Evolutionary conservation across 1,139 yeast species (phyloP), one percentile per base, ranked within the genome.

Genomic region (Blastobotrys proliferans): DNA sequence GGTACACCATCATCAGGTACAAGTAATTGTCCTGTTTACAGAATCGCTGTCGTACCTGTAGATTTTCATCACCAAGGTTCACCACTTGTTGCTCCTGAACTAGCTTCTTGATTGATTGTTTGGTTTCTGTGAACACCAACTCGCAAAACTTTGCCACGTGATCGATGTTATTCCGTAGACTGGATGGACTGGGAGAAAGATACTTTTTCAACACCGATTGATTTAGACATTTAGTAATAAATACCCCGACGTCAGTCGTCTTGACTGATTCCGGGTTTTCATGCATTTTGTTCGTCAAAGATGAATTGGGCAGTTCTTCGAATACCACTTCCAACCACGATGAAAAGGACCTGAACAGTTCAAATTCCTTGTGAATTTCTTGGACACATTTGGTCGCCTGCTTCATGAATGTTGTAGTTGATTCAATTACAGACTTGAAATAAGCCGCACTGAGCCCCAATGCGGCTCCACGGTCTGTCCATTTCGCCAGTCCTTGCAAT

Each of bases 331-430:
- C 57, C 28, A 57, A 41, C 62, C 62, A 81, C 3, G 66, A 61
- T 14, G 77, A 59, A 49, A 76, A 79, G 29, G 73, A 66, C 38
- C 69, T 70, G 60, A 78, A 80, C 28, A 69, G 57, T 32, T 67
- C 67, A 49, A 74, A 78, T 48, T 80, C 85, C 27, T 71, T 70
- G 51, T 75, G 74, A 18, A 77, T 51, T 26, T 67, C 70, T 71
- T 78, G 67, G 30, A 78, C 66, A 22, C 68, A 61, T 19, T 61
- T 61, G 53, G 73, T 73, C 3, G 70, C 55, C 10, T 52, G 37
- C 47, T 70, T 68, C 22, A 78, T 51, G 14, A 71, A 41, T 1
- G 44, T 41, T 28, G 72, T 63, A 0, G 71, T 62, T 0, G 57
- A 46, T 1, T 51, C 54, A 0, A 70, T 60, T 9, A 38, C 37